phyloP scores from a whole-genome alignment of 331 rosid genomes.

The Ulmus americana region DNA sequence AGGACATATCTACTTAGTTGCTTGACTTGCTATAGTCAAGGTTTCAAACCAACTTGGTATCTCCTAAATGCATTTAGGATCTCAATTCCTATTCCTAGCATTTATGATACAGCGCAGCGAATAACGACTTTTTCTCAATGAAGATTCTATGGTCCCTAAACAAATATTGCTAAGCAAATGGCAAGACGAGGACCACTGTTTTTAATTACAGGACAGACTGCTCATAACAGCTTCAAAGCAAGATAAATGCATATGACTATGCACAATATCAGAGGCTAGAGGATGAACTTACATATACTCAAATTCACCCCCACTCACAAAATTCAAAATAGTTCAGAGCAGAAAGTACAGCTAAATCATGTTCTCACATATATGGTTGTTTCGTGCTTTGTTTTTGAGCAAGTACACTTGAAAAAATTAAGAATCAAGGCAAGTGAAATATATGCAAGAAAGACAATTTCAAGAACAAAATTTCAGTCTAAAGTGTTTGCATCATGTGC shows the following conservation, averaged over 20 bases:
- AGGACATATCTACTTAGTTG: not conserved
- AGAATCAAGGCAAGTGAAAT: not conserved
- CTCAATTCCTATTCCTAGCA: not conserved
- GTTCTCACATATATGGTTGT: not conserved
- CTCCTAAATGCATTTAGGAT: not conserved
- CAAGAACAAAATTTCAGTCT: not conserved
- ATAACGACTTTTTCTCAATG: too few relatives aligned
- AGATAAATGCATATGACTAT: not conserved
- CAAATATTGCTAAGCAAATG: not conserved
- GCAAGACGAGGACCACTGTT: slow-evolving; percentile 1
- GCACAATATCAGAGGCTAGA: too few relatives aligned
- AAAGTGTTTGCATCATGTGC: not conserved
- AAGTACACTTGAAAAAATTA: not conserved
- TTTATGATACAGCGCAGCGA: too few relatives aligned
- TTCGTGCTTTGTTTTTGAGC: not conserved
- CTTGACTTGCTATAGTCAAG: not conserved
- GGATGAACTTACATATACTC: too few relatives aligned
- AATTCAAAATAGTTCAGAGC: not conserved
- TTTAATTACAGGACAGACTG: not conserved
- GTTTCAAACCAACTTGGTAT: not conserved
- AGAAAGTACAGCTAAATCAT: not conserved
- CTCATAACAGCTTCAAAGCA: not conserved
- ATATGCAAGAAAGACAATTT: not conserved
- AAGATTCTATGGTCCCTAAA: not conserved
- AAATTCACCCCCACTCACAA: not conserved